Base-by-base conservation (phyloP, 1,284 basidiomycete genomes). In the Trametes hirsuta region DNA sequence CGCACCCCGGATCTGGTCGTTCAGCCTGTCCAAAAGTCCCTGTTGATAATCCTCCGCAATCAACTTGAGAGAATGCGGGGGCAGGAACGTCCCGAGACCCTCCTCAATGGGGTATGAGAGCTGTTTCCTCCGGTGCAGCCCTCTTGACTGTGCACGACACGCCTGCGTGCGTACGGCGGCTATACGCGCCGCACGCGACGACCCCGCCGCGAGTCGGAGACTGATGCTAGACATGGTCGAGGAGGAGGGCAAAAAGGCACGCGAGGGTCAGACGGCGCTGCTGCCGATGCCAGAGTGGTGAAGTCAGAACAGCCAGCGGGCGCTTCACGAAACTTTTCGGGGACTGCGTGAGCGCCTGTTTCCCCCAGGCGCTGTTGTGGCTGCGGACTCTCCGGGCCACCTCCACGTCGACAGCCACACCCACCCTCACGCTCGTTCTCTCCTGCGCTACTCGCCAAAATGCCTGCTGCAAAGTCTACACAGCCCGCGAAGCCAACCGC, bases 11-110 rank as follows among this genome's bases (percentile, higher is more conserved):
- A 91, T 81, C 71, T 90, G 82, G 15, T 90, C 85, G 68, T 91
- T 93, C 52, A 95, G 73, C 58, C 90, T 81, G 53, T 87, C 80
- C 61, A 95, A 74, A 34, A 94, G 79, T 15, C 93, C 93, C 62
- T 91, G 81, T 71, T 95, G 93, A 74, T 91, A 95, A 64, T 95
- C 92, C 50, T 87, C 80, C 2, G 87, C 87, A 53, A 94, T 78
- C 59, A 84, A 83, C 63, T 82, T 83, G 59, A 94, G 80, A 1
- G 87, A 86, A 15, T 73, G 67, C 18, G 90, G 85, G 4, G 89
- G 84, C 67, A 95, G 76, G 72, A 95, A 95, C 15, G 85, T 77
- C 35, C 87, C 88, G 25, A 94, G 76, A 30, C 92, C 93, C 48
- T 83, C 76, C 53, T 91, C 84, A 39, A 88, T 70, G 6, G 80